A percentile compares a stretch with the other conserved stretches of the same genome.
These are phyloP conservation scores for Botrytis squamosa DNA, from an alignment of 2,329 filamentous ascomycete genomes.

Conservation along the genomic window DNA sequence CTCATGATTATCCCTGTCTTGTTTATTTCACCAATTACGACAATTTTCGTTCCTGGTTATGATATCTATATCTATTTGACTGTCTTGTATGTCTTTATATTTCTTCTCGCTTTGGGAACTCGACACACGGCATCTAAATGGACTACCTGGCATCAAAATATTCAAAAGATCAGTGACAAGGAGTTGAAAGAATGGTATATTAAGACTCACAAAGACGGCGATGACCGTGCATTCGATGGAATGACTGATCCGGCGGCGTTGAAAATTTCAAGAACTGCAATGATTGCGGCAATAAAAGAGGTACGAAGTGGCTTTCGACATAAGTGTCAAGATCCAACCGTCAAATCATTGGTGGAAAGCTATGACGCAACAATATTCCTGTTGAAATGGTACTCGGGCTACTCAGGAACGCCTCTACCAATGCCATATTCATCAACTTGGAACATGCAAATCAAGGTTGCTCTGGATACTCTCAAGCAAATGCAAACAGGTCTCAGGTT, in stretches of 20 bases:
- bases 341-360: slow-evolving; percentile 46
- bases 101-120: slow-evolving; percentile 51
- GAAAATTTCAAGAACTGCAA: slow-evolving; percentile 15
- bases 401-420: slow-evolving; percentile 42
- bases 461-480: slow-evolving; percentile 36
- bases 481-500: slow-evolving; percentile 39
- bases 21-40: slow-evolving; percentile 56
- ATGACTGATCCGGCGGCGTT: slow-evolving; percentile 38
- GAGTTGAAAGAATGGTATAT: slow-evolving; percentile 48
- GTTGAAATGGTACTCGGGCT: slow-evolving; percentile 41
- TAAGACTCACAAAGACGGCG: slow-evolving; percentile 17
- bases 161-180: slow-evolving; percentile 50
- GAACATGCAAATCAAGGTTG: slow-evolving; percentile 39
- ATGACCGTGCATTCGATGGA: slow-evolving; percentile 29
- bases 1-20: slow-evolving; percentile 55
- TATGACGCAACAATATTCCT: slow-evolving; percentile 42
- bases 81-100: slow-evolving; percentile 53
- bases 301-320: slow-evolving; percentile 20
- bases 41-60: slow-evolving; percentile 49
- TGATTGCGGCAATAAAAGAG: slow-evolving; percentile 42
- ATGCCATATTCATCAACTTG: slow-evolving; percentile 39
- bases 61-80: slow-evolving; percentile 57
- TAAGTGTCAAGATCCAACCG: slow-evolving; percentile 22
- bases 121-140: slow-evolving; percentile 55
- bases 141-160: slow-evolving; percentile 55